Percentiles rank a stretch among this genome's conserved stretches.
These are phyloP conservation scores for Leucocoprinus leucothites DNA, from an alignment of 768 basidiomycete species.

Conservation along the genomic window DNA sequence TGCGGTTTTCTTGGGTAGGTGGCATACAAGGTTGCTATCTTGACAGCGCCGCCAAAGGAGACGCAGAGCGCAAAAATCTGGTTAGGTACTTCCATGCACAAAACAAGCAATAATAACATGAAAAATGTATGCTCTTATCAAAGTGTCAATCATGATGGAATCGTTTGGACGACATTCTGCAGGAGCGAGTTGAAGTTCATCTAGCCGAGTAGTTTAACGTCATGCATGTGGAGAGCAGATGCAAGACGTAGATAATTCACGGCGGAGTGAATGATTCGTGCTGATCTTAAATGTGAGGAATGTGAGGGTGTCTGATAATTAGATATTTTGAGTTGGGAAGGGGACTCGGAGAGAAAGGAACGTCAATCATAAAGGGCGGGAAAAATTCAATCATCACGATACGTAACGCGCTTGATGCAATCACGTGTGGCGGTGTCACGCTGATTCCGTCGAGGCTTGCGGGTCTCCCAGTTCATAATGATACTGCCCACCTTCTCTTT, in stretches of 20 bases:
- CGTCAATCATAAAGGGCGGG: no score
- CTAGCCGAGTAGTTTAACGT: slow-evolving; percentile 19
- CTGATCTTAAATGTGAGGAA: no score
- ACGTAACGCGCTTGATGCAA: not conserved
- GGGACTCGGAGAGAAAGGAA: not conserved
- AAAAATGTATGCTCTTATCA: slow-evolving; percentile 11
- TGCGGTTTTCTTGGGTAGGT: no score
- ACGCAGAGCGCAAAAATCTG: no score
- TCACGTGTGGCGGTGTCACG: not conserved
- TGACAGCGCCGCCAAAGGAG: no score
- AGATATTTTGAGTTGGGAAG: not conserved
- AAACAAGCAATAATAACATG: no score
- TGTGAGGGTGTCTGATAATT: no score
- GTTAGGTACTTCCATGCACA: no score
- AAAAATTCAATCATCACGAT: no score
- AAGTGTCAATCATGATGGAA: slow-evolving; percentile 12
- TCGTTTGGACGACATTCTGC: slow-evolving; percentile 14
- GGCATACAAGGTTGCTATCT: no score
- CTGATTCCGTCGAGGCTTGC: not conserved
- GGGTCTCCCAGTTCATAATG: no score
- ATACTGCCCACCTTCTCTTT: not conserved
- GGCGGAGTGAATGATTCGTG: slow-evolving; percentile 3
- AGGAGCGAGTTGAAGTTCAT: slow-evolving; percentile 1
- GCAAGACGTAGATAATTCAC: slow-evolving; percentile 18
- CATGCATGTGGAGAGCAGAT: slow-evolving; percentile 12